phyloP scores from a whole-genome alignment of 1,139 yeast genomes.

The Pneumocystis oryctolagi region DNA sequence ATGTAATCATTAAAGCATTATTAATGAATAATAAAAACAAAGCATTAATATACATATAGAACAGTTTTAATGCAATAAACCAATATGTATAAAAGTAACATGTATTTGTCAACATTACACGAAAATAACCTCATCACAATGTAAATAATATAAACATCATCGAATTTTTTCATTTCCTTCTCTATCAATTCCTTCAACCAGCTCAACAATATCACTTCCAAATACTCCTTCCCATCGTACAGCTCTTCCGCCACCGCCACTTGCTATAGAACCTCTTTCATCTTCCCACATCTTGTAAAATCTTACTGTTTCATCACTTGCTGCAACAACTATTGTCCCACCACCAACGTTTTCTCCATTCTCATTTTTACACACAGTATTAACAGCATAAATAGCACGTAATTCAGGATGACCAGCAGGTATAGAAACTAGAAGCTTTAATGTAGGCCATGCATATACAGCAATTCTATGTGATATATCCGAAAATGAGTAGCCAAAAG shows the following conservation, averaged over 20 bases:
- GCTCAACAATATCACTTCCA: slow-evolving; percentile 42
- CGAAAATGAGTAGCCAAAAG: slow-evolving; percentile 61
- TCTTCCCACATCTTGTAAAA: slow-evolving; percentile 55
- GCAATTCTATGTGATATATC: slow-evolving; percentile 35
- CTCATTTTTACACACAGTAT: slow-evolving; percentile 40
- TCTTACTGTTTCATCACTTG: slow-evolving; percentile 62
- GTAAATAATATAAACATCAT: neutral
- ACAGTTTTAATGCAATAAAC: neutral
- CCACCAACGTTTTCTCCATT: slow-evolving; percentile 22
- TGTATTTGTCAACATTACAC: neutral
- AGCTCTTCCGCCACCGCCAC: slow-evolving; percentile 10
- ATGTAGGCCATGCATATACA: slow-evolving; percentile 52
- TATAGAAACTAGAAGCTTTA: slow-evolving; percentile 38
- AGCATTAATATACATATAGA: neutral
- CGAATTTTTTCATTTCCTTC: slow-evolving; percentile 16
- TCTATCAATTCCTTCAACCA: slow-evolving; percentile 33
- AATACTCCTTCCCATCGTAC: slow-evolving; percentile 26
- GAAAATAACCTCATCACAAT: neutral
- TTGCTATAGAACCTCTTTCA: slow-evolving; percentile 7
- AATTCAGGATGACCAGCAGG: slow-evolving; percentile 36
- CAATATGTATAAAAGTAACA: neutral
- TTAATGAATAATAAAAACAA: neutral
- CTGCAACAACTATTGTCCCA: slow-evolving; percentile 44
- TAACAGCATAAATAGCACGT: slow-evolving; percentile 49
- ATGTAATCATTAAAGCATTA: neutral